Conservation (phyloP, 2,329 filamentous ascomycete genomes). For the Ceratocystis colombiana region DNA sequence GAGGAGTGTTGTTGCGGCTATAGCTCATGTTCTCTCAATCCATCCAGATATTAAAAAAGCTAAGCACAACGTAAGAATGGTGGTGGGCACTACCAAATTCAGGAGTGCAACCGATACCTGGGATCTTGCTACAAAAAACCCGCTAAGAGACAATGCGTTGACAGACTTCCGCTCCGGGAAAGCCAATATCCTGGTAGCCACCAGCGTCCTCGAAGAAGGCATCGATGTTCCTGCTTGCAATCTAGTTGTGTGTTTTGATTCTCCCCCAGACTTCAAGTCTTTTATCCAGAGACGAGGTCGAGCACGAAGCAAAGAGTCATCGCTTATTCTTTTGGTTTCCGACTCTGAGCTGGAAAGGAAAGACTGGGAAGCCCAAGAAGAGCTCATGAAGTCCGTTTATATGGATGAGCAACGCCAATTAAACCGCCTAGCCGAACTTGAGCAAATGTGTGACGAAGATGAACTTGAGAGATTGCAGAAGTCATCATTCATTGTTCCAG, state of each 20-base stretch:
- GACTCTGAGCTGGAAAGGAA: background rate
- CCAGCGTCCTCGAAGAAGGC: conserved; percentile 56
- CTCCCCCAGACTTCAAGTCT: conserved; percentile 42
- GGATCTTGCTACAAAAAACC: conserved; percentile 31
- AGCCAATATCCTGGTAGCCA: conserved; percentile 51
- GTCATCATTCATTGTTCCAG: conserved; percentile 33
- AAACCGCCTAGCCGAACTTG: conserved; percentile 38
- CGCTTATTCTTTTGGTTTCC: conserved; percentile 39
- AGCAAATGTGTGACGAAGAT: conserved; percentile 33
- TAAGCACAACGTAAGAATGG: conserved; percentile 43
- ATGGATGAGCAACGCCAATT: conserved; percentile 51
- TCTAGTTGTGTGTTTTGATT: conserved; percentile 49
- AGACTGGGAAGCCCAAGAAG: conserved; percentile 55
- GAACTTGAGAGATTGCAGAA: conserved; percentile 28
- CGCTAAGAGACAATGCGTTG: conserved; percentile 32
- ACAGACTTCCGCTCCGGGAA: conserved; percentile 45
- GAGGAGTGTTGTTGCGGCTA: conserved; percentile 49
- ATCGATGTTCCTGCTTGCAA: conserved; percentile 58
- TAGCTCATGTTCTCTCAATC: conserved; percentile 47
- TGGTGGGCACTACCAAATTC: conserved; percentile 43
- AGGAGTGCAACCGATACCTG: conserved; percentile 36
- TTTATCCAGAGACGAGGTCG: conserved; percentile 50
- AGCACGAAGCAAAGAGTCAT: conserved; percentile 43
- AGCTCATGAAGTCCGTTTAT: conserved; percentile 61
- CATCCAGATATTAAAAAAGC: conserved; percentile 39